These are phyloP conservation scores for Penicillium sp. DNA, from an alignment of 2,329 filamentous ascomycete species.

Conservation along the genomic window DNA sequence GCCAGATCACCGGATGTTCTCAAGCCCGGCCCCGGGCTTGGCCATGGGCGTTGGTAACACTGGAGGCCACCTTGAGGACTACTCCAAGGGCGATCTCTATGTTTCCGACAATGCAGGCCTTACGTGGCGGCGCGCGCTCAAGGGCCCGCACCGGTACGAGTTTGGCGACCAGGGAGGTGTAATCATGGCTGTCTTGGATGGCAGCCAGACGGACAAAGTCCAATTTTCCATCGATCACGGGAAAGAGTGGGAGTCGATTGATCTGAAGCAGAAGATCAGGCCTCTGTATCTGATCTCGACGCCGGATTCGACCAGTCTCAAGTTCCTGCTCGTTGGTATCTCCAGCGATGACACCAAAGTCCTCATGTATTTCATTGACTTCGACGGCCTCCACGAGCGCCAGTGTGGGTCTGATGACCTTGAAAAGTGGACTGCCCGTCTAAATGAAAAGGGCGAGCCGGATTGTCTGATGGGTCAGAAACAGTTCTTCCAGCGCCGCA, in stretches of 20 bases:
- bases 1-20: slow-evolving; percentile 75
- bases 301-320: slow-evolving; percentile 87
- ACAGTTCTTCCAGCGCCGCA: slow-evolving; percentile 81
- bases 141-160: slow-evolving; percentile 90
- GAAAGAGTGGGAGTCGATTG: slow-evolving; percentile 72
- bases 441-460: slow-evolving; percentile 75
- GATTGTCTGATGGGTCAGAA: slow-evolving; percentile 96
- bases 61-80: slow-evolving; percentile 69
- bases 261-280: slow-evolving; percentile 68
- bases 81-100: slow-evolving; percentile 74
- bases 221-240: slow-evolving; percentile 89
- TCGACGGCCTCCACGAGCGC: slow-evolving; percentile 73
- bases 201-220: slow-evolving; percentile 58
- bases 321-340: slow-evolving; percentile 75
- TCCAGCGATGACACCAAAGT: slow-evolving; percentile 53
- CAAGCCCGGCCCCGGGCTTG: slow-evolving; percentile 87
- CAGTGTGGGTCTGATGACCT: slow-evolving; percentile 72
- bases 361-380: slow-evolving; percentile 76
- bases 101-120: slow-evolving; percentile 89
- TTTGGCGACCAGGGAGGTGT: slow-evolving; percentile 93
- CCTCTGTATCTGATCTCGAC: slow-evolving; percentile 80
- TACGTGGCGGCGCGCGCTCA: slow-evolving; percentile 71
- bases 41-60: slow-evolving; percentile 94
- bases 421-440: slow-evolving; percentile 83
- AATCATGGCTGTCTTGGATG: slow-evolving; percentile 76